Conservation (phyloP, 495 filamentous ascomycete genomes). For the Amorphotheca resinae region DNA sequence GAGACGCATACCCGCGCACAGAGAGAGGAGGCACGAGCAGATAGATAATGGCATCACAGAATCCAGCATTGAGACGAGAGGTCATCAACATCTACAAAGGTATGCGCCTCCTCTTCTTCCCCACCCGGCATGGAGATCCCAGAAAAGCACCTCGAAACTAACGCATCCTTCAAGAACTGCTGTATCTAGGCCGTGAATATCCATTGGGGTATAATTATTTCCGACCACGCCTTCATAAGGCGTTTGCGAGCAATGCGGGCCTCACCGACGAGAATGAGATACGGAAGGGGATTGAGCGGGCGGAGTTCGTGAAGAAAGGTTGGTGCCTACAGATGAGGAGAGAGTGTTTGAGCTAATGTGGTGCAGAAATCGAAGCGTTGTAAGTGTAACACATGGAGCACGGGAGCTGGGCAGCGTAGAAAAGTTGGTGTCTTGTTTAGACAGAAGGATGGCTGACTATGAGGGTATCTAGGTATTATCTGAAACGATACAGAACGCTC, state of each 20-base stretch:
- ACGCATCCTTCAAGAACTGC: too few relatives aligned
- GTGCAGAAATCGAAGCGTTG: constrained; percentile 76
- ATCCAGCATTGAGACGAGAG: constrained; percentile 49
- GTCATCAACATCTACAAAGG: constrained; percentile 92
- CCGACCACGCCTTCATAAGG: constrained; percentile 64
- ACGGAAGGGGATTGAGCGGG: constrained; percentile 56
- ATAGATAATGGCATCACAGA: constrained; percentile 11
- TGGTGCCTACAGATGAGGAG: constrained; percentile 4
- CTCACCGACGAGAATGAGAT: constrained; percentile 66
- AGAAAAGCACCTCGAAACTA: constrained; percentile 1
- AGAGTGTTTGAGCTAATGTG: background rate
- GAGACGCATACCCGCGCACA: too few relatives aligned
- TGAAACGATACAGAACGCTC: constrained; percentile 86
- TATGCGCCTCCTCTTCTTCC: constrained; percentile 21
- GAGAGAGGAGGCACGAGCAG: too few relatives aligned
- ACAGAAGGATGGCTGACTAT: constrained; percentile 2
- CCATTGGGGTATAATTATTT: constrained; percentile 82
- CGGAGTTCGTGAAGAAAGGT: constrained; percentile 89
- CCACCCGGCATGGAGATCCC: background rate
- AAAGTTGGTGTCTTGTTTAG: background rate
- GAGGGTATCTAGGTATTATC: constrained; percentile 58
- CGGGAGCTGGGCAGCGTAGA: background rate
- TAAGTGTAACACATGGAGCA: constrained; percentile 41
- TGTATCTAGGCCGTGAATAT: constrained; percentile 76
- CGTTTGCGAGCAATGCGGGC: constrained; percentile 62